Conservation (phyloP, 495 filamentous ascomycete genomes). For the Clohesyomyces aquaticus region DNA sequence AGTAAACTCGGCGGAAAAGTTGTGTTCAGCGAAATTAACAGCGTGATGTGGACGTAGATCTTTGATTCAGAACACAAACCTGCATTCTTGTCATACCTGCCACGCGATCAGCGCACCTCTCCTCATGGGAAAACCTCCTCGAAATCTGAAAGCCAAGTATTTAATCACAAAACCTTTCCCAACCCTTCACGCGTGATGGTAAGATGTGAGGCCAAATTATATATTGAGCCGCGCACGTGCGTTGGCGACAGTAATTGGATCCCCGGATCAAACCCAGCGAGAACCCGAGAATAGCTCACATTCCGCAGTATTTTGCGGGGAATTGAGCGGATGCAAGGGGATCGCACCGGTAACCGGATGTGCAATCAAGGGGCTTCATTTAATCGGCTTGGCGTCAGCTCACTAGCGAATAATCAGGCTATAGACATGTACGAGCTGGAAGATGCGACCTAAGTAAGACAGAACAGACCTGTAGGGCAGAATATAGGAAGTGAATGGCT, state of each 20-base stretch:
- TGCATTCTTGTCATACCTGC: background rate
- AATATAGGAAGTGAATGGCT: background rate
- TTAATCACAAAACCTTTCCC: background rate
- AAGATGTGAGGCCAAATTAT: background rate
- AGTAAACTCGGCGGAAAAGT: background rate
- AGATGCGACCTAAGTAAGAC: slow-evolving; percentile 15
- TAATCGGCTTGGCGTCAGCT: slow-evolving; percentile 2
- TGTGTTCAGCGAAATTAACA: background rate
- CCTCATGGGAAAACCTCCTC: background rate
- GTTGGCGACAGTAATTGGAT: background rate
- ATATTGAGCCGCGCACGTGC: background rate
- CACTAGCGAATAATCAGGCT: background rate
- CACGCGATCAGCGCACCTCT: background rate
- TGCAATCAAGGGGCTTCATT: slow-evolving; percentile 7
- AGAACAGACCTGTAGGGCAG: background rate
- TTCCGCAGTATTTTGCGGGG: background rate
- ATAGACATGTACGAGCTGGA: background rate
- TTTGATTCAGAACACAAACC: background rate
- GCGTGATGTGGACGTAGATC: background rate
- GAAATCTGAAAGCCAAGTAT: too few relatives aligned
- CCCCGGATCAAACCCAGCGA: background rate
- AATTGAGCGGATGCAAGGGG: slow-evolving; percentile 12
- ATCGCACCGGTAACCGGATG: background rate
- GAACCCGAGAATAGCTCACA: slow-evolving; percentile 4
- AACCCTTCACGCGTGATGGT: background rate